A percentile compares a stretch with the other conserved stretches of the same genome.
Conservation (phyloP, 805 yeast genomes). For the Lipomyces starkeyi region DNA sequence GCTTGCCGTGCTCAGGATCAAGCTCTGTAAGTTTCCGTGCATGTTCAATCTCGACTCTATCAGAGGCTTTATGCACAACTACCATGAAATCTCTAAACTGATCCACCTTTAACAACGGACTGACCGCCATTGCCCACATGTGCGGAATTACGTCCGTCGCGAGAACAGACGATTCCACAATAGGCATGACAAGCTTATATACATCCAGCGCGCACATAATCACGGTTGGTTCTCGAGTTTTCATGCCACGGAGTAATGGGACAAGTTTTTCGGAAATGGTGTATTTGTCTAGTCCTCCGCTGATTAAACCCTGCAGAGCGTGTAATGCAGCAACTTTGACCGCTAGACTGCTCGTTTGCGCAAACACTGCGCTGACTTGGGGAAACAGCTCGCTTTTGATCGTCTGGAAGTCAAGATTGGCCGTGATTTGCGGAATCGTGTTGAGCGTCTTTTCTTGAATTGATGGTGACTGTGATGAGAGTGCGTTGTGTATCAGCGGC, state of each 20-base stretch:
- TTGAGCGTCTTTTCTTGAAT: constrained; percentile 61
- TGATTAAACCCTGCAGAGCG: constrained; percentile 63
- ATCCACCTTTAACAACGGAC: constrained; percentile 50
- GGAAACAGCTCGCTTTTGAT: constrained; percentile 81
- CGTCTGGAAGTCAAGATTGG: constrained; percentile 66
- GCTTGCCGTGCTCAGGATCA: constrained; percentile 16
- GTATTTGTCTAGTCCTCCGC: constrained; percentile 69
- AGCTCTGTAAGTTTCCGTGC: constrained; percentile 43
- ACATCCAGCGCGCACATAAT: constrained; percentile 57
- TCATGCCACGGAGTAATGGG: constrained; percentile 77
- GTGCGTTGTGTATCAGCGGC: constrained; percentile 50
- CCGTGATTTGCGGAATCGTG: constrained; percentile 52
- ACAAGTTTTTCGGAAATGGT: constrained; percentile 76
- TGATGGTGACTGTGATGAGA: constrained; percentile 46
- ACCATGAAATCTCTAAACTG: constrained; percentile 53
- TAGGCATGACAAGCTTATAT: constrained; percentile 46
- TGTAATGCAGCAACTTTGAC: constrained; percentile 73
- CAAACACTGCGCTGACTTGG: constrained; percentile 69
- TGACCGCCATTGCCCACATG: constrained; percentile 57
- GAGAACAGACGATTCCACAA: constrained; percentile 56
- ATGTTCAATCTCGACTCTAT: constrained; percentile 54
- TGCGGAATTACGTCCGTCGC: constrained; percentile 64
- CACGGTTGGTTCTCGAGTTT: constrained; percentile 74
- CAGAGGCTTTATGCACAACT: constrained; percentile 52
- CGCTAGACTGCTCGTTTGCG: constrained; percentile 81